Percentiles rank a stretch among this genome's conserved stretches.
Evolutionary conservation across 257 asterid genomes (phyloP).

Genomic region (Verbascum thapsus): DNA sequence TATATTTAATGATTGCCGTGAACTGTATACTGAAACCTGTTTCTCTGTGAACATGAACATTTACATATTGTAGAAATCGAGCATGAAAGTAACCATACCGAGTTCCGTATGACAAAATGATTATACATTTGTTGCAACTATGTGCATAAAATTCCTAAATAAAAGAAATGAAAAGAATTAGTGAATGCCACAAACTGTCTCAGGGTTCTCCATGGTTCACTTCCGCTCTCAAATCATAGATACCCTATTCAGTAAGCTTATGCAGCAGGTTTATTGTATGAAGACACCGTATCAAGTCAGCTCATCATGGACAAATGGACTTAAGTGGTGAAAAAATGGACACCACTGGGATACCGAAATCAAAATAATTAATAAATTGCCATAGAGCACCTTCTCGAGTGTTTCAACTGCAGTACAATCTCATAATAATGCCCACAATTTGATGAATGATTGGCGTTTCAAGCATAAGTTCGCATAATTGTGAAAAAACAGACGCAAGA

Average conservation of each 20-base stretch:
- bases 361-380: slow-evolving; percentile 7
- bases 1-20: neutral
- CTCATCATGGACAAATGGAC: too few relatives aligned
- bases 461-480: neutral
- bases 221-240: neutral
- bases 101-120: slow-evolving; percentile 14
- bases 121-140: neutral
- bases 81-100: neutral
- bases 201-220: slow-evolving; percentile 10
- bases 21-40: neutral
- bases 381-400: neutral
- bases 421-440: slow-evolving; percentile 11
- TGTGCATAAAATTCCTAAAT: neutral
- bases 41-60: neutral
- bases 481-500: neutral
- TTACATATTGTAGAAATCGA: neutral
- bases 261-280: slow-evolving; percentile 1
- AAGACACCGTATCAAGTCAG: too few relatives aligned
- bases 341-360: neutral
- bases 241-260: neutral
- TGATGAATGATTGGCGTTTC: slow-evolving; percentile 1
- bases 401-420: slow-evolving; percentile 12
- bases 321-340: neutral
- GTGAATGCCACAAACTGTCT: slow-evolving; percentile 14
- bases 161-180: neutral